Conservation (phyloP, 148 eudicot species). For the Vaccinium darrowii region DNA sequence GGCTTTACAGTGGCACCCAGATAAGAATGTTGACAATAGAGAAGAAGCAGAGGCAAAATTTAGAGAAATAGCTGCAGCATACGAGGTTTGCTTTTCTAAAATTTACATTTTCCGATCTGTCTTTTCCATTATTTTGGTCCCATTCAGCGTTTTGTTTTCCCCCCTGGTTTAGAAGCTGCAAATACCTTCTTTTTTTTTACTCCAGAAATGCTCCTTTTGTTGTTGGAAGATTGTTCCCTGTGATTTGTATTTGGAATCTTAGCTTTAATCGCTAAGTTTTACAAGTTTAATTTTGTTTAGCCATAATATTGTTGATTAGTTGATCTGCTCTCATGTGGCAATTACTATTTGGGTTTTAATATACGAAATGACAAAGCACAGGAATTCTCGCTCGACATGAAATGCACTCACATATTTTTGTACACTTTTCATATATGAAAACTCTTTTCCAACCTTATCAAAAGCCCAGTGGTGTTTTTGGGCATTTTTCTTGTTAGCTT, state of each 20-base stretch:
- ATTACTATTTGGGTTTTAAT: not conserved
- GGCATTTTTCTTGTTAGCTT: not conserved
- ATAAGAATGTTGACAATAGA: conserved; percentile 85
- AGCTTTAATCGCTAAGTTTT: not conserved
- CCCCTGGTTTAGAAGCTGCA: not conserved
- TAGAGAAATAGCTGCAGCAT: conserved; percentile 91
- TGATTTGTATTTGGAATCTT: not conserved
- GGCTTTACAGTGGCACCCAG: conserved; percentile 98
- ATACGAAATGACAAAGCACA: not conserved
- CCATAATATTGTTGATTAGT: not conserved
- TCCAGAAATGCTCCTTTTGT: not conserved
- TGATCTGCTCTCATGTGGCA: conserved; percentile 5
- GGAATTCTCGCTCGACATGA: not conserved
- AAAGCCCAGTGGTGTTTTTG: not conserved
- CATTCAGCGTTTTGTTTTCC: not conserved
- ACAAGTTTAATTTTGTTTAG: not conserved
- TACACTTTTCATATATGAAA: not conserved
- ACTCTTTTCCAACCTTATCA: not conserved
- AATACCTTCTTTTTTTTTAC: not conserved
- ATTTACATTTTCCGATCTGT: not conserved
- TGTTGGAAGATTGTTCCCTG: not conserved
- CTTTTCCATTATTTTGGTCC: conserved; percentile 3
- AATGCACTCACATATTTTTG: not conserved
- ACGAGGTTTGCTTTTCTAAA: conserved; percentile 59
- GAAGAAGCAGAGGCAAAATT: conserved; percentile 92